Base-by-base conservation (phyloP, 352 stramenopile genomes). In the Phytopythium chamaehyphon region DNA sequence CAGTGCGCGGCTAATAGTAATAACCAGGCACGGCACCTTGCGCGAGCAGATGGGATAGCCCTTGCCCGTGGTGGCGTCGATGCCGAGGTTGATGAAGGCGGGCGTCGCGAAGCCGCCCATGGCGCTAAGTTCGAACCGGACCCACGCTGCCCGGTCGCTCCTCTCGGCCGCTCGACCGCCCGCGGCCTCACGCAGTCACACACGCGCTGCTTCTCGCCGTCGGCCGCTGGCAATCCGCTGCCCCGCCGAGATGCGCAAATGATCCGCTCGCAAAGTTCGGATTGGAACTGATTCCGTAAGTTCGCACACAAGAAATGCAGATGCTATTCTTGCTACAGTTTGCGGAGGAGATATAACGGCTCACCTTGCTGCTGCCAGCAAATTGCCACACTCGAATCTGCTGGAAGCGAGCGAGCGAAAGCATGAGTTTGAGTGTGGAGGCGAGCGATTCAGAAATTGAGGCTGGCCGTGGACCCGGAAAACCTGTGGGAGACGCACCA, bases 51-150 rank as follows among this genome's bases (percentile, higher is more conserved):
- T 72, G 47, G 87, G 69, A 57, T 95, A 90, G 22, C 83, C 80
- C 59, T 93, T 95, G 56, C 85, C 85, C 10, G 85, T 93, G 63
- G 73, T 79, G 55, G 70, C 81, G 50, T 95, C 85, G 40, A 88
- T 90, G 36, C 85, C 85, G 40, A 95, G 62, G 51, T 84, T 82
- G 59, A 93, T 80, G 51, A 93, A 87, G 35, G 80, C 73, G 48
- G 81, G 64, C 38, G 67, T 86, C 47, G 69, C 65, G 52, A 93
- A 73, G 40, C 76, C 28, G 28, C 28, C 69, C 83, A 93, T 93
- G 48, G 43, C 47, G 47, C 47, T 22, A 48, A 48, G 42, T 48
- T 11, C 42, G 42, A 9, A 48, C 28, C 9, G 5, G 28, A 33
- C 28, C 5, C 28, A 9, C 28, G 28, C 28, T 33, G 28, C 28